Conservation (phyloP, 768 basidiomycete species). For the Hygrophorus pudorinus region DNA sequence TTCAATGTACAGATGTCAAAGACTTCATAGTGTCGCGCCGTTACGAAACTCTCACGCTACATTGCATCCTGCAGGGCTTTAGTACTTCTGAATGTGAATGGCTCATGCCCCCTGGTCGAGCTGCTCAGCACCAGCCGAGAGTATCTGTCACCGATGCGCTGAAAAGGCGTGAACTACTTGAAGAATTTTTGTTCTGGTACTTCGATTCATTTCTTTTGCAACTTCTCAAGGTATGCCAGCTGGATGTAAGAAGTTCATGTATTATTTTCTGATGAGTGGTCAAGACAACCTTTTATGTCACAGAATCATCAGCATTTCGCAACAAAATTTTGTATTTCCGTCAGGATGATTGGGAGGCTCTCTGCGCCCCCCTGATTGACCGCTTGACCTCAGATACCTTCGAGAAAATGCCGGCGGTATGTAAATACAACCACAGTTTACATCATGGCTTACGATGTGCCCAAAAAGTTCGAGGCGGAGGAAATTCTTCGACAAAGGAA, state of each 20-base stretch:
- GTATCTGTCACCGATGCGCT: conserved; percentile 55
- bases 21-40: conserved; percentile 66
- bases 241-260: not conserved
- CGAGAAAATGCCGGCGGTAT: conserved; percentile 56
- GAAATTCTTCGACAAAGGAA: conserved; percentile 60
- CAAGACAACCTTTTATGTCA: conserved; percentile 90
- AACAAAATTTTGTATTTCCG: conserved; percentile 85
- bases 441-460: not conserved
- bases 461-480: conserved; percentile 46
- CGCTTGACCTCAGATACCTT: conserved; percentile 67
- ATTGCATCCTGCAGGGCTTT: conserved; percentile 69
- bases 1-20: conserved; percentile 46
- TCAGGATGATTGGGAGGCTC: conserved; percentile 84
- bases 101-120: conserved; percentile 42
- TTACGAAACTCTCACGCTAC: conserved; percentile 74
- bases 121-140: conserved; percentile 30
- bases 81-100: conserved; percentile 70
- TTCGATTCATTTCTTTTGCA: conserved; percentile 79
- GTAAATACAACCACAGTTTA: conserved; percentile 6
- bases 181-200: conserved; percentile 93
- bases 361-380: conserved; percentile 75
- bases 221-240: conserved; percentile 55
- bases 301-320: conserved; percentile 79
- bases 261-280: not conserved
- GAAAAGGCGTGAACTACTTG: conserved; percentile 72